These are phyloP conservation scores for Penicillium occitanis DNA, from an alignment of 2,329 filamentous ascomycete genomes.

Conservation along the genomic window DNA sequence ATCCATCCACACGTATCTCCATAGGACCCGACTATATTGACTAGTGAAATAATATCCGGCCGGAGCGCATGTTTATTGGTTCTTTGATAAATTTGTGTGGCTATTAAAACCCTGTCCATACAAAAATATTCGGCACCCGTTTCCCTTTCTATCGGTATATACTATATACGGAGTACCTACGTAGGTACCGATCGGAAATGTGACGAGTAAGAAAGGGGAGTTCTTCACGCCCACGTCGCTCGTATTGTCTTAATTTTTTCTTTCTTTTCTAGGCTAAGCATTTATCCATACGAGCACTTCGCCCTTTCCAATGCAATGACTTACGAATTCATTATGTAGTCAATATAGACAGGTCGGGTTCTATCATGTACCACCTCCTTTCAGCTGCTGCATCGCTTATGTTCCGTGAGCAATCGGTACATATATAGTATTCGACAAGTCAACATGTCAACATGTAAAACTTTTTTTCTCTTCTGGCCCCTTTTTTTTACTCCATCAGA, in stretches of 20 bases:
- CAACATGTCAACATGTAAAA: background rate
- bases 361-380: slow-evolving; percentile 8
- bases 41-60: background rate
- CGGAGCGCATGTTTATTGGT: background rate
- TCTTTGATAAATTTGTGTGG: background rate
- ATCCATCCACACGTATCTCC: background rate
- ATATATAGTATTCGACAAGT: background rate
- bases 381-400: background rate
- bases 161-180: background rate
- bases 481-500: background rate
- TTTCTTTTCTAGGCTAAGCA: background rate
- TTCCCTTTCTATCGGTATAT: background rate
- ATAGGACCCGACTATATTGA: background rate
- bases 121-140: background rate
- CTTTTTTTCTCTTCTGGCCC: background rate
- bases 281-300: background rate
- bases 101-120: background rate
- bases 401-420: background rate
- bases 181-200: background rate
- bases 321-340: background rate
- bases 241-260: background rate
- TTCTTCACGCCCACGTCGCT: background rate
- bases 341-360: background rate
- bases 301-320: background rate
- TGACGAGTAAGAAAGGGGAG: background rate